Percentiles rank a stretch among this genome's conserved stretches.
Evolutionary conservation across 495 filamentous ascomycete genomes (phyloP).

Genomic region (Recurvomyces mirabilis): DNA sequence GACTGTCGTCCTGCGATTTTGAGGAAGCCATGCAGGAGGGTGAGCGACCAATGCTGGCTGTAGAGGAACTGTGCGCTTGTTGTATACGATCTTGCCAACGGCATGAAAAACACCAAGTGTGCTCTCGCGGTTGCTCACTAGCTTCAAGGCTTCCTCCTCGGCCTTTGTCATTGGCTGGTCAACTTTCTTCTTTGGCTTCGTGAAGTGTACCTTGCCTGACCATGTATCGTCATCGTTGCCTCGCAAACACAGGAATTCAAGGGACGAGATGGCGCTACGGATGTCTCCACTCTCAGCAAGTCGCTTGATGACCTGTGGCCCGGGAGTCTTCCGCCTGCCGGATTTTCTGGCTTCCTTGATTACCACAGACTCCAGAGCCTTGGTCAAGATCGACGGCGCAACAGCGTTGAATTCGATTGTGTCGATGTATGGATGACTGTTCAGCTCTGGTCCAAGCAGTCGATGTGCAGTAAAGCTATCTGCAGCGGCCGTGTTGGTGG

Average conservation of each 20-base stretch:
- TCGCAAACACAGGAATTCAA: slow-evolving; percentile 82
- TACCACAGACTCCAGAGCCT: slow-evolving; percentile 68
- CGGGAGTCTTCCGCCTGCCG: slow-evolving; percentile 53
- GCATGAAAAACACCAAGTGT: slow-evolving; percentile 91
- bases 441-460: slow-evolving; percentile 72
- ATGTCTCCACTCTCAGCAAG: slow-evolving; percentile 82
- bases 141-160: slow-evolving; percentile 58
- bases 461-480: slow-evolving; percentile 87
- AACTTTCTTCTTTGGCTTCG: slow-evolving; percentile 50
- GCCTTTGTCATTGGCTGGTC: slow-evolving; percentile 51
- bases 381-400: slow-evolving; percentile 73
- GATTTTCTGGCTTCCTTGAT: slow-evolving; percentile 68
- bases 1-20: slow-evolving; percentile 49
- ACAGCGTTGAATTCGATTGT: slow-evolving; percentile 86
- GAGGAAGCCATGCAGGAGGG: slow-evolving; percentile 53
- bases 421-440: slow-evolving; percentile 60
- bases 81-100: slow-evolving; percentile 88
- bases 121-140: slow-evolving; percentile 73
- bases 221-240: slow-evolving; percentile 52
- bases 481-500: slow-evolving; percentile 59
- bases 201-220: slow-evolving; percentile 54
- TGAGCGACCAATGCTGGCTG: slow-evolving; percentile 23
- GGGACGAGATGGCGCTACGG: slow-evolving; percentile 73
- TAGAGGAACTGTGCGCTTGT: slow-evolving; percentile 54
- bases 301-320: slow-evolving; percentile 57